Evolutionary conservation across 495 filamentous ascomycete species (phyloP), one percentile per base, ranked within the genome.

Genomic region (Aspergillus avenaceus): DNA sequence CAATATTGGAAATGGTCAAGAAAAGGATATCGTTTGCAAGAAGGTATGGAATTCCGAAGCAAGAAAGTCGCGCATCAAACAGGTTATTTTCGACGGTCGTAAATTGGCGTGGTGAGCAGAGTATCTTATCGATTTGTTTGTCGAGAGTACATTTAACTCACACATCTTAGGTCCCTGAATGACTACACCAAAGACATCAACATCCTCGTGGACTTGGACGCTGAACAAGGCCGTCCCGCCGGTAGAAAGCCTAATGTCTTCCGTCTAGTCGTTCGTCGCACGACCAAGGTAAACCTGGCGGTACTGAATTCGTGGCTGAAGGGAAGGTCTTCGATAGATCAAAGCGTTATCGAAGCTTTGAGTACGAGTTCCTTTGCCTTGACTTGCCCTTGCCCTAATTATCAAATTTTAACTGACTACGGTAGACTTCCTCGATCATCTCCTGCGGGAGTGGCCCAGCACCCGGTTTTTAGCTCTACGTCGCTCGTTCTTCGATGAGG

Each of bases 91-190:
- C 51, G 92, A 98, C 70, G 86, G 85, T 8, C 81, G 79, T 55
- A 85, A 83, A 62, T 67, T 95, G 13, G 87, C 84, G 11, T 96
- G 90, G 89, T 89, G 71, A 53, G n/a, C n/a, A n/a, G n/a, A n/a
- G 78, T 72, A 23, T 9, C 13, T 13, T 4, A 23, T 1, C 8
- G n/a, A 19, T 25, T 25, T 42, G 8, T 31, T 25, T 38, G 8
- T 12, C 16, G 5, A 21, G n/a, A 4, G 34, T 7, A 44, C 14
- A 16, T 37, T 1, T 25, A 16, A 21, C 38, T 49, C 19, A 52
- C 58, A 36, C 59, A 21, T 7, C 5, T 36, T 16, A 74, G 73
- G 73, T 72, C 69, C 5, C 59, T 69, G 46, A 57, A 50, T 11
- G 27, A 73, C 14, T 58, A 68, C n/a, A 37, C 52, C 8, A 49